Percentiles rank a stretch among this genome's conserved stretches.
Conservation (phyloP, 1,284 basidiomycete genomes). For the Somion occarium region DNA sequence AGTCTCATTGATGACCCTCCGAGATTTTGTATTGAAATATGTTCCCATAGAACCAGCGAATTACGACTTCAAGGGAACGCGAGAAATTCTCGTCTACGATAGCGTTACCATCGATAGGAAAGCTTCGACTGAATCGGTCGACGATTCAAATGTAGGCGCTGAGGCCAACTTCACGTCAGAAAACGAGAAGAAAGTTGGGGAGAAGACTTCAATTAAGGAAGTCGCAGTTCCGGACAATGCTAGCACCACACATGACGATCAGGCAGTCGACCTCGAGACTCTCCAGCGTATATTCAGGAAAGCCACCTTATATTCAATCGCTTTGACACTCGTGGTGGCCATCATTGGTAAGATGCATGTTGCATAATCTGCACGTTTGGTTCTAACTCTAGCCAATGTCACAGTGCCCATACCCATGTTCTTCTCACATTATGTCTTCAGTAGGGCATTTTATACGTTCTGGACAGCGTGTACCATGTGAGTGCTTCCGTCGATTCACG, state of each 20-base stretch:
- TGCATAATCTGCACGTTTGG: neutral
- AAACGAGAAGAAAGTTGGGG: constrained; percentile 14
- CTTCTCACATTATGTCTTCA: constrained; percentile 48
- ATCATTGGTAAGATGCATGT: constrained; percentile 32
- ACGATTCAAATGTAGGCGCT: neutral
- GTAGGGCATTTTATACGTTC: constrained; percentile 42
- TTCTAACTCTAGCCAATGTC: neutral
- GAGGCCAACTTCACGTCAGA: constrained; percentile 8
- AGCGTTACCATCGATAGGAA: constrained; percentile 15
- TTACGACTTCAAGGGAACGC: constrained; percentile 44
- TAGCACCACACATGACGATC: neutral
- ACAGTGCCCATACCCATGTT: constrained; percentile 49
- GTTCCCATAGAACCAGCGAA: constrained; percentile 34
- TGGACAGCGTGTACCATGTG: constrained; percentile 48
- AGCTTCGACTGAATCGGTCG: constrained; percentile 4
- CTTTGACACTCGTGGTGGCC: constrained; percentile 35
- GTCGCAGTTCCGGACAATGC: neutral
- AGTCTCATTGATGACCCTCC: neutral
- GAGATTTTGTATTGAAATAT: neutral
- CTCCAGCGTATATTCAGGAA: constrained; percentile 35
- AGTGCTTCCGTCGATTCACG: constrained; percentile 13
- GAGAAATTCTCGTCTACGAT: constrained; percentile 35
- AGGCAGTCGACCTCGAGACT: constrained; percentile 11
- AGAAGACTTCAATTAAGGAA: constrained; percentile 3
- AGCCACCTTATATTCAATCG: constrained; percentile 36